A percentile compares a stretch with the other conserved stretches of the same genome.
These are phyloP conservation scores for Tulasnella calospora DNA, from an alignment of 768 basidiomycete species.

Conservation along the genomic window DNA sequence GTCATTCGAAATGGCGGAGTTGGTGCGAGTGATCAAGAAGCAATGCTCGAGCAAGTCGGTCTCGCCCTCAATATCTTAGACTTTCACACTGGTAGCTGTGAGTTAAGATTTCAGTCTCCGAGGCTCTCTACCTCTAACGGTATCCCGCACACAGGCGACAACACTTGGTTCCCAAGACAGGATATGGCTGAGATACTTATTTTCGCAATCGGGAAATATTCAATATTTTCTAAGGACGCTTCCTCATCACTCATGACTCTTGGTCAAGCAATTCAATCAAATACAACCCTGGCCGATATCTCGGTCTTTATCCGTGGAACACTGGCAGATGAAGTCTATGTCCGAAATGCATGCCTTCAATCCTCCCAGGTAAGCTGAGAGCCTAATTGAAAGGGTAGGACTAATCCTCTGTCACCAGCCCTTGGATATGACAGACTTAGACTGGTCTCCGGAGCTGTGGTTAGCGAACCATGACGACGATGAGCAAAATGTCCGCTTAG, in stretches of 20 bases:
- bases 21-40: constrained; percentile 55
- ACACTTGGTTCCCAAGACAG: constrained; percentile 67
- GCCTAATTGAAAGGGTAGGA: neutral
- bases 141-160: constrained; percentile 49
- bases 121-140: neutral
- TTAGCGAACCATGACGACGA: constrained; percentile 83
- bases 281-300: constrained; percentile 59
- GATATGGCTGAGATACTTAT: constrained; percentile 64
- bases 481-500: constrained; percentile 81
- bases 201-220: constrained; percentile 67
- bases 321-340: constrained; percentile 79
- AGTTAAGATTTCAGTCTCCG: constrained; percentile 33
- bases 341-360: constrained; percentile 84
- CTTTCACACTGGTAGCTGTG: constrained; percentile 59
- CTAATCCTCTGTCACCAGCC: constrained; percentile 48
- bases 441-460: constrained; percentile 88
- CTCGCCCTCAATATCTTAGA: constrained; percentile 60
- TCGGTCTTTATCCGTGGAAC: constrained; percentile 64
- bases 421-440: constrained; percentile 88
- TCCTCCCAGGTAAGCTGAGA: constrained; percentile 64
- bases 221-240: constrained; percentile 76
- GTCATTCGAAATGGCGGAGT: constrained; percentile 70
- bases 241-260: constrained; percentile 75
- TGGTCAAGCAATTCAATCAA: constrained; percentile 69
- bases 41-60: constrained; percentile 73